Evolutionary conservation across 495 filamentous ascomycete species (phyloP).

Genomic region (Aspergillus bridgeri): DNA sequence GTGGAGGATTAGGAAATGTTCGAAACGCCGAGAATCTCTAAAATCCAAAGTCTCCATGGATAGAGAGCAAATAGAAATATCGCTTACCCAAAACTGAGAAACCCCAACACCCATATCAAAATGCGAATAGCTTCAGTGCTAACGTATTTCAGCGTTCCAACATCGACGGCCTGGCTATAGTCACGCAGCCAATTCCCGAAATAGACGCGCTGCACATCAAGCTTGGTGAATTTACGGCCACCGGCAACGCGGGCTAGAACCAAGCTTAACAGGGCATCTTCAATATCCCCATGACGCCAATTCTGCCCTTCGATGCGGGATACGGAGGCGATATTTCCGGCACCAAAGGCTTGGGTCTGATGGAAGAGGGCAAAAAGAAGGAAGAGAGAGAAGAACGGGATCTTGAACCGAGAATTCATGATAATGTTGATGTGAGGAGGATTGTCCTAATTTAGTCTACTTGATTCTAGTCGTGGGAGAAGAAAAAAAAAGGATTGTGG

Average conservation of each 20-base stretch:
- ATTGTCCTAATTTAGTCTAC: background rate
- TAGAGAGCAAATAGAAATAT: no score
- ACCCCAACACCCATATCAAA: constrained; percentile 62
- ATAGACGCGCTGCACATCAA: constrained; percentile 79
- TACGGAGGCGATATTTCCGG: constrained; percentile 77
- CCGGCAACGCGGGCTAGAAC: constrained; percentile 72
- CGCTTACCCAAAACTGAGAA: constrained; percentile 53
- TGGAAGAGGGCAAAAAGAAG: constrained; percentile 1
- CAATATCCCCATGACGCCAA: constrained; percentile 90
- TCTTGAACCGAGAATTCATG: background rate
- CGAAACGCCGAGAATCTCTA: constrained; percentile 33
- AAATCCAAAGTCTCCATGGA: no score
- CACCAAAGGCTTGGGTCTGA: constrained; percentile 76
- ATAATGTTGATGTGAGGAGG: background rate
- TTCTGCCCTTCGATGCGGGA: constrained; percentile 79
- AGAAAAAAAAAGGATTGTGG: constrained; percentile 1
- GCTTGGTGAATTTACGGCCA: constrained; percentile 81
- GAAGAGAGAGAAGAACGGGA: constrained; percentile 1
- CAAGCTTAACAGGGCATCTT: constrained; percentile 77
- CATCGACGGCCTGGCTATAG: constrained; percentile 66
- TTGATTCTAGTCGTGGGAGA: background rate
- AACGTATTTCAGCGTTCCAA: constrained; percentile 83
- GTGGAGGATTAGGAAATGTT: constrained; percentile 36
- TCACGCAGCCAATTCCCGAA: constrained; percentile 94
- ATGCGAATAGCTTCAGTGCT: constrained; percentile 86